A percentile compares a stretch with the other conserved stretches of the same genome.
Evolutionary conservation across 2,329 filamentous ascomycete species (phyloP).

Genomic region (Nigrospora sphaerica): DNA sequence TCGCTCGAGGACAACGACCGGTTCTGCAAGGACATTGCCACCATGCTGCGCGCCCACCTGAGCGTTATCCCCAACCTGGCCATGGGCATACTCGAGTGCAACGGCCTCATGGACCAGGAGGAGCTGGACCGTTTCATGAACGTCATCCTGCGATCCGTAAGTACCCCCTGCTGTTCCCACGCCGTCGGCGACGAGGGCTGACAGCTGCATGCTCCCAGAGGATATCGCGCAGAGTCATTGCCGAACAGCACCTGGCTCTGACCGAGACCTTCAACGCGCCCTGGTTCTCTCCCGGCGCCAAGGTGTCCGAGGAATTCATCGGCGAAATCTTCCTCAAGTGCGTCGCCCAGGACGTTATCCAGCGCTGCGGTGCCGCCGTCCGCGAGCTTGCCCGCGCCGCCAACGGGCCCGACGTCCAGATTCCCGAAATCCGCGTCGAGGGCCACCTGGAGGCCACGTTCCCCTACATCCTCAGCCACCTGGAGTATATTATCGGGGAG

Average conservation of each 20-base stretch:
- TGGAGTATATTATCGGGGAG: slow-evolving; percentile 96
- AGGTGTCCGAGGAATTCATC: slow-evolving; percentile 74
- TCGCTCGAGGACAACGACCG: slow-evolving; percentile 83
- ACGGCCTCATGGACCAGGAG: slow-evolving; percentile 69
- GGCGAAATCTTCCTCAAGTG: slow-evolving; percentile 94
- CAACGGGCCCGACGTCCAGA: slow-evolving; percentile 61
- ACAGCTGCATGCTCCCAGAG: slow-evolving; percentile 43
- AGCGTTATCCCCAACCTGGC: slow-evolving; percentile 90
- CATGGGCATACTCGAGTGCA: slow-evolving; percentile 89
- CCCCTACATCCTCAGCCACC: slow-evolving; percentile 90
- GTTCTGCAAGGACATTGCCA: slow-evolving; percentile 73
- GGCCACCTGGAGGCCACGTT: slow-evolving; percentile 88
- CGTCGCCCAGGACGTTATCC: slow-evolving; percentile 81
- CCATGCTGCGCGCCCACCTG: slow-evolving; percentile 79
- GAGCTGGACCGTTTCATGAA: slow-evolving; percentile 95
- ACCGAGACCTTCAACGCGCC: slow-evolving; percentile 90
- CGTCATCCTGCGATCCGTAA: slow-evolving; percentile 78
- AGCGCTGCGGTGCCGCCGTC: slow-evolving; percentile 72
- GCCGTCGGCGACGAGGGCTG: neutral
- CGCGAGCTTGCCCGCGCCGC: slow-evolving; percentile 66
- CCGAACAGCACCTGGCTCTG: slow-evolving; percentile 91
- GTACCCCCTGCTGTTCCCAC: slow-evolving; percentile 15
- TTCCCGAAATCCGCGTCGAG: slow-evolving; percentile 76
- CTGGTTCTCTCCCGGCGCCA: slow-evolving; percentile 79
- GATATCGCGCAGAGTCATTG: slow-evolving; percentile 92